phyloP scores from a whole-genome alignment of 495 filamentous ascomycete species.

The Podospora pseudoanserina region DNA sequence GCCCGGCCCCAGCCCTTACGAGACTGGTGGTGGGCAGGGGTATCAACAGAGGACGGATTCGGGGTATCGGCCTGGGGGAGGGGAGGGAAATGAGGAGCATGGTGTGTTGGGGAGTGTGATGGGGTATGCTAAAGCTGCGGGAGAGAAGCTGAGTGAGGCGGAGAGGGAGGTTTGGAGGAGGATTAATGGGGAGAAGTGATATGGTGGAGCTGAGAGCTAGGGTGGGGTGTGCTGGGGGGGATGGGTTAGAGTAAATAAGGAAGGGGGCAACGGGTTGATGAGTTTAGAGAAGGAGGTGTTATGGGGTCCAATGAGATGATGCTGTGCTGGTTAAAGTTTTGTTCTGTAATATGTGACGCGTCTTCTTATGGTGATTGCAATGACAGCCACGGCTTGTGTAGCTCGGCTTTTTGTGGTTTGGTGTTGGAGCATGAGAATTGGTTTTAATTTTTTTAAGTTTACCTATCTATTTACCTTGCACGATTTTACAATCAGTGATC shows the following conservation, averaged over 20 bases:
- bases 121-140: constrained; percentile 59
- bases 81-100: constrained; percentile 39
- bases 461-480: too few species aligned
- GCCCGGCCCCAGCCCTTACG: constrained; percentile 3
- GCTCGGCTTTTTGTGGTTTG: too few species aligned
- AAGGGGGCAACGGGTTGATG: too few species aligned
- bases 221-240: not conserved
- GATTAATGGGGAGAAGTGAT: constrained; percentile 51
- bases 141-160: constrained; percentile 57
- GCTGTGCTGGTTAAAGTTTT: too few species aligned
- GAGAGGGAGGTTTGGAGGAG: constrained; percentile 70
- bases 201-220: not conserved
- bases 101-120: constrained; percentile 54
- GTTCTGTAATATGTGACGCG: too few species aligned
- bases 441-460: too few species aligned
- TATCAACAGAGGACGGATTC: not conserved
- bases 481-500: too few species aligned
- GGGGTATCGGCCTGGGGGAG: not conserved
- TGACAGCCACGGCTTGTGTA: too few species aligned
- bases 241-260: not conserved
- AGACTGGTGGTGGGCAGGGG: constrained; percentile 2
- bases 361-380: too few species aligned
- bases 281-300: too few species aligned
- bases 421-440: too few species aligned
- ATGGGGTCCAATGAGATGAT: too few species aligned